Conservation (phyloP, 768 basidiomycete species). For the Calocera cornea region DNA sequence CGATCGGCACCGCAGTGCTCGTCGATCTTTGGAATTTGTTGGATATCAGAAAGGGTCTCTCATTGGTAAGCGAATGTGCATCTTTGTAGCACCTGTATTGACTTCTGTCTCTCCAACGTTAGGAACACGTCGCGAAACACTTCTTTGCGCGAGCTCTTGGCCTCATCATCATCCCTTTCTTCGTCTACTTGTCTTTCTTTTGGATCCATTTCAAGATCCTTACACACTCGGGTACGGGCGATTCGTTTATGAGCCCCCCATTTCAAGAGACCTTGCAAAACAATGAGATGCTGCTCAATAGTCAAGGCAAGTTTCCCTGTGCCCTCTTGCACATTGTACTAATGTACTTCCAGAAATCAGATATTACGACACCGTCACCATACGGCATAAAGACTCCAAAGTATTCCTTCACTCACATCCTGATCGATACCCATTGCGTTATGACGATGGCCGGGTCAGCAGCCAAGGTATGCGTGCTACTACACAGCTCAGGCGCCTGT, state of each 20-base stretch:
- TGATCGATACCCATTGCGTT: conserved; percentile 81
- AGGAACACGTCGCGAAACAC: conserved; percentile 85
- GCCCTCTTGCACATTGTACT: conserved; percentile 1
- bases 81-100: background rate
- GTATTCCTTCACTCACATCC: conserved; percentile 86
- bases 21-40: conserved; percentile 92
- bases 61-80: conserved; percentile 43
- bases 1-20: conserved; percentile 80
- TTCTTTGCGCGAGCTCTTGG: conserved; percentile 74
- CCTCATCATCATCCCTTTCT: conserved; percentile 74
- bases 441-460: conserved; percentile 89
- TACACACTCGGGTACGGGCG: conserved; percentile 79
- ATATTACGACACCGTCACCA: conserved; percentile 76
- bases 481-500: background rate
- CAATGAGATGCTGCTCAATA: conserved; percentile 82
- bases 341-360: conserved; percentile 54
- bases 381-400: conserved; percentile 88
- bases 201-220: conserved; percentile 87
- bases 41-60: conserved; percentile 65
- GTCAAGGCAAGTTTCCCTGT: conserved; percentile 51
- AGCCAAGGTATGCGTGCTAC: conserved; percentile 52
- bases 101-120: background rate
- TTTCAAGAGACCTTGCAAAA: conserved; percentile 93
- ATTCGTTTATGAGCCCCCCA: conserved; percentile 91
- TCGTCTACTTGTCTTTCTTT: conserved; percentile 90